Evolutionary conservation across 164 flowering plant species (phyloP).

Genomic region (Pachysandra terminalis): DNA sequence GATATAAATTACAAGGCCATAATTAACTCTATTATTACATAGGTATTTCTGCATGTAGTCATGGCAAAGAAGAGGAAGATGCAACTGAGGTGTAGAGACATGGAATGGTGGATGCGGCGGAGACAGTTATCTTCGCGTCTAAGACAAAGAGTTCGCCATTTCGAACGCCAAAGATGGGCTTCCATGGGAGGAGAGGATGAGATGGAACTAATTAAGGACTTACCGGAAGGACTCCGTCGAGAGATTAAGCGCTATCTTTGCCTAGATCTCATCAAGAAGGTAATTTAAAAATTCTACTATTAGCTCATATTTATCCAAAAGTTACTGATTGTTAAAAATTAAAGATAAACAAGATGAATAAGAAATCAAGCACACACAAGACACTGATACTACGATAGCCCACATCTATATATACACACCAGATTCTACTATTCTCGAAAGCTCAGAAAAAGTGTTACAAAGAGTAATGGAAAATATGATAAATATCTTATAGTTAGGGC

Average conservation of each 20-base stretch:
- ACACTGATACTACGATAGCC: no score
- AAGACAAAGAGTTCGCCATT: constrained; percentile 82
- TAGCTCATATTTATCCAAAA: no score
- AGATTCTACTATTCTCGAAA: no score
- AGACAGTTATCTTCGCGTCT: constrained; percentile 74
- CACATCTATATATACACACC: no score
- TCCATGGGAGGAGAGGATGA: constrained; percentile 91
- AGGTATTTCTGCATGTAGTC: constrained; percentile 87
- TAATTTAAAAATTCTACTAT: constrained; percentile 16
- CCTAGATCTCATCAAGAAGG: constrained; percentile 83
- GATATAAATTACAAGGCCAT: background rate
- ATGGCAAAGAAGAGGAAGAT: constrained; percentile 88
- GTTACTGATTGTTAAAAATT: no score
- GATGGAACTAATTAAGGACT: constrained; percentile 79
- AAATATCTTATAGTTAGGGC: no score
- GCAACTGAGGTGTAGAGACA: constrained; percentile 78
- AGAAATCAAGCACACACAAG: no score
- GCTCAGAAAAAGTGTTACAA: no score
- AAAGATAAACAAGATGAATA: no score
- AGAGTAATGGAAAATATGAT: no score
- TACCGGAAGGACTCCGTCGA: constrained; percentile 88
- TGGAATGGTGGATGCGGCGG: constrained; percentile 99
- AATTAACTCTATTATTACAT: background rate
- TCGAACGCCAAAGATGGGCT: constrained; percentile 77
- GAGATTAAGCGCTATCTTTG: constrained; percentile 91